These are phyloP conservation scores for Lolium perenne DNA, from an alignment of 176 grass and related monocot species.

Conservation along the genomic window DNA sequence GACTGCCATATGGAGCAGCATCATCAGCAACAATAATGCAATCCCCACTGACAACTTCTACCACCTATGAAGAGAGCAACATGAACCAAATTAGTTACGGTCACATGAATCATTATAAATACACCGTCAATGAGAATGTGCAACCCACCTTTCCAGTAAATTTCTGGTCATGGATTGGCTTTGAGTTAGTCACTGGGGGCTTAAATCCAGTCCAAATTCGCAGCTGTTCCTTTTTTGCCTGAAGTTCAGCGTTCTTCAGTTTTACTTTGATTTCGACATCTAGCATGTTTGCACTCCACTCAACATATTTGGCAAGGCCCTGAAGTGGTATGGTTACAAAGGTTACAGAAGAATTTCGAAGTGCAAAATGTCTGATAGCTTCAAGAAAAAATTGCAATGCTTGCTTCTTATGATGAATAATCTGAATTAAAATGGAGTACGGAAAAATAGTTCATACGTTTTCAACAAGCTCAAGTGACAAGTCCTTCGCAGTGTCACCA, in stretches of 20 bases:
- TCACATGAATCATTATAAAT: conserved; percentile 31
- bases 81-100: conserved; percentile 19
- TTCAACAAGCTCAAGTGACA: conserved; percentile 91
- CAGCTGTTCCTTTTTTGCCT: conserved; percentile 92
- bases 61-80: conserved; percentile 65
- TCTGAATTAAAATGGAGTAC: neutral
- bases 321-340: conserved; percentile 34
- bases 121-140: conserved; percentile 17
- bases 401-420: conserved; percentile 10
- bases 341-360: conserved; percentile 21
- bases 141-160: conserved; percentile 80
- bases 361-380: conserved; percentile 19
- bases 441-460: conserved; percentile 62
- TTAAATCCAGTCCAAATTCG: conserved; percentile 95
- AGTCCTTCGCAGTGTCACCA: conserved; percentile 82
- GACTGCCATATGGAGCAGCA: conserved; percentile 74
- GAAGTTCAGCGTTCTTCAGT: conserved; percentile 86
- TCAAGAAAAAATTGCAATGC: conserved; percentile 14
- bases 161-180: conserved; percentile 92
- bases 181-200: conserved; percentile 82
- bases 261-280: conserved; percentile 87
- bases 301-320: conserved; percentile 96
- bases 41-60: conserved; percentile 96
- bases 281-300: conserved; percentile 99
- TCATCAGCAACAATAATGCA: conserved; percentile 92